These are phyloP conservation scores for Ophiocordyceps australis DNA, from an alignment of 2,329 filamentous ascomycete species.

Conservation along the genomic window DNA sequence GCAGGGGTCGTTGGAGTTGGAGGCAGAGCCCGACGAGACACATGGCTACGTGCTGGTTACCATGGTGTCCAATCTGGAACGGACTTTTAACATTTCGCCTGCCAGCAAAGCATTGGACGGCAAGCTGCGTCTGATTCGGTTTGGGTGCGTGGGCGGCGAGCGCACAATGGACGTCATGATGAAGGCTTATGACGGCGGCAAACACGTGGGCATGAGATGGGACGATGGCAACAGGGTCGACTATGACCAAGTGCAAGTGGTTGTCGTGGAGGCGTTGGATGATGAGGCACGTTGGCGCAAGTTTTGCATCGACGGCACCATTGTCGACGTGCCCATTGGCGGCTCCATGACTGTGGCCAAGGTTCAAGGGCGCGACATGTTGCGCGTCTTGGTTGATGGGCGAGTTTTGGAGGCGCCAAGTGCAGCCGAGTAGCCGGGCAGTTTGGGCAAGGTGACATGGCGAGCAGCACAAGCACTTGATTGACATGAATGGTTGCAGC, in stretches of 20 bases:
- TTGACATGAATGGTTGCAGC: no score
- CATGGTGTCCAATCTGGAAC: constrained; percentile 66
- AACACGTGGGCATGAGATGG: constrained; percentile 33
- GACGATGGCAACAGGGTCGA: constrained; percentile 40
- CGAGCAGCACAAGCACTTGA: no score
- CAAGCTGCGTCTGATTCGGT: constrained; percentile 53
- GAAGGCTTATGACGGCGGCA: constrained; percentile 37
- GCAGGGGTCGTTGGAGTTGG: constrained; percentile 2
- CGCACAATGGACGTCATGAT: constrained; percentile 64
- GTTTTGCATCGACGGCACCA: constrained; percentile 83
- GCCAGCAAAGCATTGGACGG: constrained; percentile 51
- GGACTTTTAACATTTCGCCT: constrained; percentile 68
- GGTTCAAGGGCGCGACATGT: constrained; percentile 19
- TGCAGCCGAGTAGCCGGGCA: no score
- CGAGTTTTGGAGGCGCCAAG: constrained; percentile 5
- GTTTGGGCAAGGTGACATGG: no score
- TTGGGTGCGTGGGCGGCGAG: constrained; percentile 46
- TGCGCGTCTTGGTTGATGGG: constrained; percentile 24
- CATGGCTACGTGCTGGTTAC: constrained; percentile 67
- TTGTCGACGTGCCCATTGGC: constrained; percentile 51
- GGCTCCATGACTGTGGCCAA: constrained; percentile 53
- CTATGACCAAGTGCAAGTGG: constrained; percentile 51
- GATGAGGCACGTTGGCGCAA: constrained; percentile 60
- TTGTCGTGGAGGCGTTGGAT: constrained; percentile 50
- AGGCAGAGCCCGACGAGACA: constrained; percentile 17